Conservation (phyloP, 176 grass and related monocot species). For the Thinopyrum elongatum region DNA sequence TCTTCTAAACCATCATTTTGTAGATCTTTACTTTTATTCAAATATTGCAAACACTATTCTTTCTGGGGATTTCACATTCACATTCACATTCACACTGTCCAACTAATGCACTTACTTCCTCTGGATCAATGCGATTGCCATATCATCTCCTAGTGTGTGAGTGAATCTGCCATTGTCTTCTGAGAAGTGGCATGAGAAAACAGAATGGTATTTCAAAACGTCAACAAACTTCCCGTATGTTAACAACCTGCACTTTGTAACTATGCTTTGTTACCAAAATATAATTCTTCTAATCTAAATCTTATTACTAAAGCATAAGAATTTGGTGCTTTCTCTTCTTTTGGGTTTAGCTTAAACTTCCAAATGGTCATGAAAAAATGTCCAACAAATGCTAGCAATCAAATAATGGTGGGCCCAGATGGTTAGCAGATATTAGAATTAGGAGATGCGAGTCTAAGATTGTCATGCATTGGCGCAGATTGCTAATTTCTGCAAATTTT, state of each 20-base stretch:
- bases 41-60: background rate
- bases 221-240: background rate
- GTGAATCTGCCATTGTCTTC: background rate
- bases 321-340: background rate
- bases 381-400: conserved; percentile 1
- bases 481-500: conserved; percentile 30
- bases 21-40: background rate
- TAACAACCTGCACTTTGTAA: background rate
- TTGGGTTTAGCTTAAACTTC: background rate
- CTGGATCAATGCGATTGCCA: background rate
- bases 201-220: background rate
- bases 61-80: background rate
- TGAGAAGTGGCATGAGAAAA: background rate
- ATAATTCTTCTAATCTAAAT: conserved; percentile 12
- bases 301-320: background rate
- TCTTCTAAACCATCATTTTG: background rate
- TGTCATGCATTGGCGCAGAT: background rate
- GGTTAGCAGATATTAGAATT: background rate
- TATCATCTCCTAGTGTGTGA: conserved; percentile 5
- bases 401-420: conserved; percentile 13
- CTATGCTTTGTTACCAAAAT: conserved; percentile 3
- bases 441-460: background rate
- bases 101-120: background rate
- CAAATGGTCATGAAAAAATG: background rate
- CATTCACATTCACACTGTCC: background rate